Percentiles rank a stretch among this genome's conserved stretches.
phyloP scores from a whole-genome alignment of 805 yeast species.

The Suhomyces sp. region DNA sequence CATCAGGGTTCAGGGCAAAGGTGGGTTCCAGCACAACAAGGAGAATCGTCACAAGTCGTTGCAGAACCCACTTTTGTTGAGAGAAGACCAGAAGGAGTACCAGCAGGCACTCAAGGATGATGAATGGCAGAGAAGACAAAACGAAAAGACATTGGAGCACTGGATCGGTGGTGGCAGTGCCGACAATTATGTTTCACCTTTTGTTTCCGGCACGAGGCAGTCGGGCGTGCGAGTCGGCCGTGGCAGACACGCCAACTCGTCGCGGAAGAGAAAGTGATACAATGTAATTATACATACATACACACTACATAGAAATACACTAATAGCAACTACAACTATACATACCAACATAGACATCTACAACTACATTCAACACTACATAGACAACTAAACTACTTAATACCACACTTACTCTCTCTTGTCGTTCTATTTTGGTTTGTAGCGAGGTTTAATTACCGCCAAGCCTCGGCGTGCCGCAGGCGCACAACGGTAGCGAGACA shows the following conservation, averaged over 20 bases:
- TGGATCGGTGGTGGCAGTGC: conserved; percentile 97
- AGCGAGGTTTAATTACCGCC: not conserved
- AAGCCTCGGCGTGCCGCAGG: not conserved
- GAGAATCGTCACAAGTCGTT: conserved; percentile 50
- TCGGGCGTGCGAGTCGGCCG: conserved; percentile 79
- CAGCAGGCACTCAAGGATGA: conserved; percentile 83
- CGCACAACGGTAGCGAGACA: not conserved
- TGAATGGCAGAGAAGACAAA: conserved; percentile 80
- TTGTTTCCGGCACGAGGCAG: conserved; percentile 42
- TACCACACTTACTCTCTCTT: too few relatives aligned
- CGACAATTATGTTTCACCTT: conserved; percentile 85
- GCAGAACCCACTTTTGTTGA: conserved; percentile 54
- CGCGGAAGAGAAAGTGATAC: conserved; percentile 22
- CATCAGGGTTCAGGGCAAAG: conserved; percentile 70
- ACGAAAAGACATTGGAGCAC: conserved; percentile 79
- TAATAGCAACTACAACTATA: too few relatives aligned
- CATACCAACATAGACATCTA: too few relatives aligned
- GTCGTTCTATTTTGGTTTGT: not conserved
- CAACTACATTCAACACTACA: too few relatives aligned
- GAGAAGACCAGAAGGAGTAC: conserved; percentile 95
- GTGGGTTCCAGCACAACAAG: conserved; percentile 72
- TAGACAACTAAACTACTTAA: too few relatives aligned
- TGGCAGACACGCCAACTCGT: conserved; percentile 76
- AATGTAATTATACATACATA: not conserved
- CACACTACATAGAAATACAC: too few relatives aligned